phyloP scores from a whole-genome alignment of 495 filamentous ascomycete species.

The Hapsidospora chrysogenum region DNA sequence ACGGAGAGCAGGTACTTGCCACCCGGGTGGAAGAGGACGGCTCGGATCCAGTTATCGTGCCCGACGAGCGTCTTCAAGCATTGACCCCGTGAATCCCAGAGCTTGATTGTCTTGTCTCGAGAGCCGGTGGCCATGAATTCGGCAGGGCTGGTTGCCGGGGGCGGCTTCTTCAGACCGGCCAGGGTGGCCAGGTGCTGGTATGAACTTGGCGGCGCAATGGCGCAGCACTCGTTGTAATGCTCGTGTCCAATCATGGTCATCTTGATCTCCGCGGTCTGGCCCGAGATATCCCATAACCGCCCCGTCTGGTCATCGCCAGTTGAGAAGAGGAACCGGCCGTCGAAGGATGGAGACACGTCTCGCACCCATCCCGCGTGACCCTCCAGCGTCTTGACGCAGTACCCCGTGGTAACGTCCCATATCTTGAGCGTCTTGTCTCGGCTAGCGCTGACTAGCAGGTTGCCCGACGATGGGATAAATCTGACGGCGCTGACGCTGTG shows the following conservation, averaged over 20 bases:
- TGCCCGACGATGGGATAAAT: constrained; percentile 65
- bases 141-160: constrained; percentile 51
- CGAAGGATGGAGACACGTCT: constrained; percentile 64
- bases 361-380: constrained; percentile 85
- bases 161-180: constrained; percentile 73
- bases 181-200: constrained; percentile 64
- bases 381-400: constrained; percentile 71
- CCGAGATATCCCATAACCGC: constrained; percentile 70
- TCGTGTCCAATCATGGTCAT: constrained; percentile 78
- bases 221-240: constrained; percentile 76
- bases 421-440: constrained; percentile 72
- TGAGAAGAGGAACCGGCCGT: constrained; percentile 71
- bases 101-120: constrained; percentile 77
- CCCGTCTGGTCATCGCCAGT: constrained; percentile 66
- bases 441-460: constrained; percentile 66
- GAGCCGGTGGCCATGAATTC: constrained; percentile 88
- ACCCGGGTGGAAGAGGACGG: constrained; percentile 77
- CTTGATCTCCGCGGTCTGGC: constrained; percentile 55
- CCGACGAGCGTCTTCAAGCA: constrained; percentile 76
- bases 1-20: constrained; percentile 83
- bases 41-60: constrained; percentile 94
- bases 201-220: constrained; percentile 65
- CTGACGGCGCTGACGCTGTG: constrained; percentile 77
- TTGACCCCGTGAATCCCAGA: constrained; percentile 80
- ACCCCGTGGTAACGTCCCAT: constrained; percentile 88